Percentiles rank a stretch among this genome's conserved stretches.
Conservation (phyloP, 1,284 basidiomycete genomes). For the Agroathelia rolfsii region DNA sequence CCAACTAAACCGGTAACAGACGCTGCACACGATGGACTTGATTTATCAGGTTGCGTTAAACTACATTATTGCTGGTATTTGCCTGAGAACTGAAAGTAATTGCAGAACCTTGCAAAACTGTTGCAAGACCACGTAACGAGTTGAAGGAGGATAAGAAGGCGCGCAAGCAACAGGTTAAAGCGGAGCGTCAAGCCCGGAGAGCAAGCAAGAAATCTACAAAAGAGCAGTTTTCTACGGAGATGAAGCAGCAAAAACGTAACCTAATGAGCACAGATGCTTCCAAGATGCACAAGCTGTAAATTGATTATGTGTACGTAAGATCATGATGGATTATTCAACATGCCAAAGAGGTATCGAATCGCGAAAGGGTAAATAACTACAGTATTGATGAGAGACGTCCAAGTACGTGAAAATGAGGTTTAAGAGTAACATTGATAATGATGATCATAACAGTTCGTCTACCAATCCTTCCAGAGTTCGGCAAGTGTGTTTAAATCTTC, state of each 20-base stretch:
- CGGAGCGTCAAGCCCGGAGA: conserved; percentile 66
- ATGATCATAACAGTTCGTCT: no score
- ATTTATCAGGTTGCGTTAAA: no score
- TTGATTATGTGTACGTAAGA: no score
- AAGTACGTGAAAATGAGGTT: no score
- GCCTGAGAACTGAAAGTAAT: conserved; percentile 8
- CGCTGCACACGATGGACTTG: conserved; percentile 26
- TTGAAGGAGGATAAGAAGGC: conserved; percentile 79
- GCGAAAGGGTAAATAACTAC: no score
- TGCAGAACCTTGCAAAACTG: conserved; percentile 33
- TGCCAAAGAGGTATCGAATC: no score
- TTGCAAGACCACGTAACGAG: conserved; percentile 73
- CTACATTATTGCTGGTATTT: no score
- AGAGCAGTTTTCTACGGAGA: conserved; percentile 67
- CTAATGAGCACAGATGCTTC: no score
- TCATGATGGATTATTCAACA: no score
- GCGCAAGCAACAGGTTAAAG: conserved; percentile 84
- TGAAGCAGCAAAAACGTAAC: conserved; percentile 68
- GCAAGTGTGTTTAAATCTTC: conserved; percentile 51
- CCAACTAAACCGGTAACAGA: conserved; percentile 11
- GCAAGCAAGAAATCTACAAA: conserved; percentile 75
- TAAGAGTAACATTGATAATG: no score
- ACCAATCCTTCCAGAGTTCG: conserved; percentile 48
- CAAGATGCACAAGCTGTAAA: no score
- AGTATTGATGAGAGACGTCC: no score